phyloP scores from a whole-genome alignment of 129 eudicot genomes.

The Flaveria brownii region DNA sequence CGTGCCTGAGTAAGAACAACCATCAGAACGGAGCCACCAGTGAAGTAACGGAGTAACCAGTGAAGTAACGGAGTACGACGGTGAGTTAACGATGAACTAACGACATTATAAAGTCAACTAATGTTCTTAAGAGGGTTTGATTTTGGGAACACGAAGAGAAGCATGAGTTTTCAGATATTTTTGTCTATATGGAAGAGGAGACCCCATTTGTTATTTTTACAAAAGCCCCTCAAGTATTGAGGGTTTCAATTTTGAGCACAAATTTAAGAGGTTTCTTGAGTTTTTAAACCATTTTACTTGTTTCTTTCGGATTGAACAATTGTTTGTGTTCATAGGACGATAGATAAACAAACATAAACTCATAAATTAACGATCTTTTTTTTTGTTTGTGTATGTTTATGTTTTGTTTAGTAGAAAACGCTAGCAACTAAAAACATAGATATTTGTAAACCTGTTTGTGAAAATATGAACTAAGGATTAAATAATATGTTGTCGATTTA shows the following conservation, averaged over 20 bases:
- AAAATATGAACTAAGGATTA: too few relatives aligned
- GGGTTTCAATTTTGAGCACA: background rate
- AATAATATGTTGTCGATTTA: too few relatives aligned
- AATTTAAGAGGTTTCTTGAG: background rate
- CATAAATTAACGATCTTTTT: too few relatives aligned
- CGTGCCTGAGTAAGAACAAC: conserved; percentile 49
- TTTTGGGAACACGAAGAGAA: conserved; percentile 7
- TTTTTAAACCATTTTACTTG: background rate
- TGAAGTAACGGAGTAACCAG: conserved; percentile 28
- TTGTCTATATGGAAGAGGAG: conserved; percentile 2
- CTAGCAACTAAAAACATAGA: too few relatives aligned
- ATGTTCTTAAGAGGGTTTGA: conserved; percentile 30
- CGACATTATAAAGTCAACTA: conserved; percentile 39
- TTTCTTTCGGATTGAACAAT: too few relatives aligned
- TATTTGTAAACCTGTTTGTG: too few relatives aligned
- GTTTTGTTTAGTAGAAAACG: too few relatives aligned
- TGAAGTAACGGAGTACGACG: conserved; percentile 22
- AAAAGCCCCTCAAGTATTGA: background rate
- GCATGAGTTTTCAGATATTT: background rate
- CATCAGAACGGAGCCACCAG: conserved; percentile 38
- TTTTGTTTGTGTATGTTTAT: too few relatives aligned
- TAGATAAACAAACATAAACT: too few relatives aligned
- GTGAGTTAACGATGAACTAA: conserved; percentile 25
- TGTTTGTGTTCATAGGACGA: too few relatives aligned
- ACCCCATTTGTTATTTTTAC: conserved; percentile 4